phyloP scores from a whole-genome alignment of 768 basidiomycete genomes.

The Mycena crocata region DNA sequence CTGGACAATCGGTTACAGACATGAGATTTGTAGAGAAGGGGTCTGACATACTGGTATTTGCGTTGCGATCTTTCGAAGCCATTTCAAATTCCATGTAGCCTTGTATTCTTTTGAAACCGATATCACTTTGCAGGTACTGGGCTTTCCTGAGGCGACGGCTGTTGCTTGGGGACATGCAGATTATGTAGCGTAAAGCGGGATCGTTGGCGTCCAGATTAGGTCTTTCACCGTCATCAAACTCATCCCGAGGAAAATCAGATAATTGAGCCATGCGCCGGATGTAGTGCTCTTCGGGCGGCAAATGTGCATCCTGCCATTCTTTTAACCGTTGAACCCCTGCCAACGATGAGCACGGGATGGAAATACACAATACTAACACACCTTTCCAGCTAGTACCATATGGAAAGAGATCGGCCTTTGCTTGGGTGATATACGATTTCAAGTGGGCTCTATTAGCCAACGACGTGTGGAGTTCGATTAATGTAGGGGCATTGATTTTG shows the following conservation, averaged over 20 bases:
- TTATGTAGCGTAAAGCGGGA: neutral
- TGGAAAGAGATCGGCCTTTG: slow-evolving; percentile 29
- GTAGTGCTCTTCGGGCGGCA: no score
- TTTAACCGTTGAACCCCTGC: slow-evolving; percentile 33
- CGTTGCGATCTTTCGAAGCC: no score
- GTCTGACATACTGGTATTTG: no score
- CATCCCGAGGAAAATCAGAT: no score
- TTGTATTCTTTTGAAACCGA: neutral
- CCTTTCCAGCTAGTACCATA: slow-evolving; percentile 39
- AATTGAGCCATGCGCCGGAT: no score
- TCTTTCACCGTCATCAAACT: neutral
- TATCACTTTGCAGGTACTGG: neutral
- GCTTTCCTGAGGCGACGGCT: neutral
- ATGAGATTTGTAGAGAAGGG: no score
- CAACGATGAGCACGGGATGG: neutral
- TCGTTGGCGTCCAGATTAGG: neutral
- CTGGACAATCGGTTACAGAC: no score
- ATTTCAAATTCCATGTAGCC: no score
- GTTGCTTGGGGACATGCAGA: neutral
- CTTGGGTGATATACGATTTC: slow-evolving; percentile 33
- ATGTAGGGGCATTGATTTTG: slow-evolving; percentile 20
- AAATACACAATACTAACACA: slow-evolving; percentile 7
- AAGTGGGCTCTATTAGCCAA: slow-evolving; percentile 40
- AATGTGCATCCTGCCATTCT: neutral
- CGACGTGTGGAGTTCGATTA: slow-evolving; percentile 42